Percentiles rank a stretch among this genome's conserved stretches.
Conservation (phyloP, 2,329 filamentous ascomycete species). For the Stromatinia cepivora region DNA sequence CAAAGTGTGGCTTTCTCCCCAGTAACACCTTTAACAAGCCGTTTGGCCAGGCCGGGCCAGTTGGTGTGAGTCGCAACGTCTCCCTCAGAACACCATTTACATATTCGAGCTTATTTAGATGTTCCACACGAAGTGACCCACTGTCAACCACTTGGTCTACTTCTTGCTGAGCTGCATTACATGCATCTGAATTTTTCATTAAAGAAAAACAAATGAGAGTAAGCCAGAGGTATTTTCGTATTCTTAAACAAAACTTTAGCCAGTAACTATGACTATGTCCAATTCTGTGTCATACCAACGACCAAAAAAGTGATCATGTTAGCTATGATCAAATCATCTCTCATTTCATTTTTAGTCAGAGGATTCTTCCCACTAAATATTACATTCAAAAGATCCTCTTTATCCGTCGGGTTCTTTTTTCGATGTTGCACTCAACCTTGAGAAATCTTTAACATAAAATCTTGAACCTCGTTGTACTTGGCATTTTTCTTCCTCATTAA, state of each 20-base stretch:
- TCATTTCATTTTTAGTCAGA: conserved; percentile 62
- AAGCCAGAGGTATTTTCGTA: conserved; percentile 66
- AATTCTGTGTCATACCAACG: conserved; percentile 41
- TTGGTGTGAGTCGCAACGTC: conserved; percentile 61
- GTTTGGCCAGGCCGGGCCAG: conserved; percentile 58
- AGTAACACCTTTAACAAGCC: conserved; percentile 42
- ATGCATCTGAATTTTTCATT: conserved; percentile 49
- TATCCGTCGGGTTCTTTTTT: conserved; percentile 53
- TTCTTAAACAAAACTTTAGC: conserved; percentile 52
- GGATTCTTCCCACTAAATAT: conserved; percentile 68
- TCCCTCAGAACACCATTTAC: conserved; percentile 66
- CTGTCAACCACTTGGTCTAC: conserved; percentile 54
- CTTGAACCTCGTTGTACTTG: conserved; percentile 55
- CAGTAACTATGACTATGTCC: background rate
- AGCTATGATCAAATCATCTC: conserved; percentile 60
- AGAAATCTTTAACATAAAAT: conserved; percentile 54
- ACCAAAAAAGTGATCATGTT: conserved; percentile 71
- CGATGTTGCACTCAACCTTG: conserved; percentile 60
- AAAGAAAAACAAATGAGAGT: conserved; percentile 53
- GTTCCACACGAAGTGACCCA: conserved; percentile 47
- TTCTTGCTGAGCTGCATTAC: conserved; percentile 51
- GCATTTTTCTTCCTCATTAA: conserved; percentile 48
- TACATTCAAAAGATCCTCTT: conserved; percentile 66
- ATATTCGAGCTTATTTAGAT: conserved; percentile 60
- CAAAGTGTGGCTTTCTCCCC: conserved; percentile 44